A percentile compares a stretch with the other conserved stretches of the same genome.
Conservation (phyloP, 1,284 basidiomycete species). For the Melampsora larici-populina region DNA sequence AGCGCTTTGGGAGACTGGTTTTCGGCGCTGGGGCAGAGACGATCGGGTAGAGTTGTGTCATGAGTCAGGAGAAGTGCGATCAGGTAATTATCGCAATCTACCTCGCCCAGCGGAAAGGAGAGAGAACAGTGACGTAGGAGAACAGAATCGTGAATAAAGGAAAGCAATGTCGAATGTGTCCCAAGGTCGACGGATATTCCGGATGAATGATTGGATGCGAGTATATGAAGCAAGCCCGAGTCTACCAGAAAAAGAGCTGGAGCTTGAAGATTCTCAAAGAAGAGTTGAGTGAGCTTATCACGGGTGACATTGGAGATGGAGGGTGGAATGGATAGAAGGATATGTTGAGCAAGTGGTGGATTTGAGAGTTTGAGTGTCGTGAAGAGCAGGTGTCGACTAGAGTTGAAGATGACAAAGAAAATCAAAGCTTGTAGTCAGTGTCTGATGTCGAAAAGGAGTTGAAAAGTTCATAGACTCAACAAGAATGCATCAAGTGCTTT, state of each 20-base stretch:
- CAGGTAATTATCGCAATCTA: constrained; percentile 42
- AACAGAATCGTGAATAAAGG: constrained; percentile 35
- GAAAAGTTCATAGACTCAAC: background rate
- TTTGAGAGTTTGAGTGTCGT: constrained; percentile 17
- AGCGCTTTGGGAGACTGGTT: background rate
- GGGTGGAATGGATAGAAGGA: constrained; percentile 38
- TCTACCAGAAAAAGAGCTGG: constrained; percentile 25
- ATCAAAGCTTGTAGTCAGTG: background rate
- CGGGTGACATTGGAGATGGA: constrained; percentile 12
- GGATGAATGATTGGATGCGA: constrained; percentile 27
- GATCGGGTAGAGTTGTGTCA: constrained; percentile 38
- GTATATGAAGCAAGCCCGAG: constrained; percentile 20
- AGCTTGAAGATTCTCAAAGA: constrained; percentile 39
- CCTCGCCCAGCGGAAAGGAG: constrained; percentile 35
- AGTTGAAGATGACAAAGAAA: background rate
- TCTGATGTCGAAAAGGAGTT: background rate
- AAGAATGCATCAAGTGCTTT: constrained; percentile 34
- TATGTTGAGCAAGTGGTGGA: constrained; percentile 33
- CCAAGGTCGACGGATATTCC: constrained; percentile 32
- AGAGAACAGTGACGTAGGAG: constrained; percentile 13
- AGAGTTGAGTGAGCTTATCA: constrained; percentile 29
- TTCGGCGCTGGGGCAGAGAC: constrained; percentile 5
- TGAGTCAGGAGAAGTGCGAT: constrained; percentile 28
- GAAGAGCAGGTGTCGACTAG: constrained; percentile 37
- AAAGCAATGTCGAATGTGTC: constrained; percentile 22